phyloP scores from a whole-genome alignment of 2,329 filamentous ascomycete species.

The Phialocephala subalpina region DNA sequence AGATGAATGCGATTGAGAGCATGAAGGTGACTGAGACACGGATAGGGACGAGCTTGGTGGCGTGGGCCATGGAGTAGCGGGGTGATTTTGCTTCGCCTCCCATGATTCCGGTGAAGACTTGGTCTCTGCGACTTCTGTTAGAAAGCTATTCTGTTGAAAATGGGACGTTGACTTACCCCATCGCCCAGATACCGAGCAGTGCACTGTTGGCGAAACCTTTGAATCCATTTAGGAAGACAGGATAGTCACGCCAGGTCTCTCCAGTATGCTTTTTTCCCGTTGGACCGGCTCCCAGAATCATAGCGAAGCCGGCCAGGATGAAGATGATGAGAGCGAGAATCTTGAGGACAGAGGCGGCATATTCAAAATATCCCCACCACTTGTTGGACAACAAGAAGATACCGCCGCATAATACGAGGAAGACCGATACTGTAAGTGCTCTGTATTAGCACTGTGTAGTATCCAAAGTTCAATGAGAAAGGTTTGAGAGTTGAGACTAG shows the following conservation, averaged over 20 bases:
- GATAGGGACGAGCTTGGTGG: conserved; percentile 26
- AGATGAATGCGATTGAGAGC: conserved; percentile 23
- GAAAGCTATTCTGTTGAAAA: not conserved
- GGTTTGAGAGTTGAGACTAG: too few species aligned
- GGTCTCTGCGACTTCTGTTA: conserved; percentile 18
- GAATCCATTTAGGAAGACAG: conserved; percentile 47
- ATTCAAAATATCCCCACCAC: conserved; percentile 49
- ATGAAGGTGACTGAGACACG: conserved; percentile 25
- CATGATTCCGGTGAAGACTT: conserved; percentile 42
- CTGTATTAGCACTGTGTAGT: not conserved
- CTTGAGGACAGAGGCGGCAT: conserved; percentile 47
- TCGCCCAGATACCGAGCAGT: conserved; percentile 30
- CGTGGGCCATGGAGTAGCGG: conserved; percentile 28
- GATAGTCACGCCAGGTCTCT: conserved; percentile 44
- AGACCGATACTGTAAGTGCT: conserved; percentile 18
- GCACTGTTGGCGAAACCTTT: conserved; percentile 44
- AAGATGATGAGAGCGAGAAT: conserved; percentile 48
- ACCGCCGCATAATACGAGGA: conserved; percentile 27
- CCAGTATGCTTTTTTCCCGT: conserved; percentile 44
- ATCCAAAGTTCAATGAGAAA: too few species aligned
- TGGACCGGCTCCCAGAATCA: conserved; percentile 50
- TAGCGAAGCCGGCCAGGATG: conserved; percentile 47
- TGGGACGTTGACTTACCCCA: conserved; percentile 15
- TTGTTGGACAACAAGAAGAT: conserved; percentile 34
- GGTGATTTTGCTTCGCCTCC: conserved; percentile 32